Evolutionary conservation across 345 rosid species (phyloP), one percentile per base, ranked within the genome.

Genomic region (Syzygium oleosum): DNA sequence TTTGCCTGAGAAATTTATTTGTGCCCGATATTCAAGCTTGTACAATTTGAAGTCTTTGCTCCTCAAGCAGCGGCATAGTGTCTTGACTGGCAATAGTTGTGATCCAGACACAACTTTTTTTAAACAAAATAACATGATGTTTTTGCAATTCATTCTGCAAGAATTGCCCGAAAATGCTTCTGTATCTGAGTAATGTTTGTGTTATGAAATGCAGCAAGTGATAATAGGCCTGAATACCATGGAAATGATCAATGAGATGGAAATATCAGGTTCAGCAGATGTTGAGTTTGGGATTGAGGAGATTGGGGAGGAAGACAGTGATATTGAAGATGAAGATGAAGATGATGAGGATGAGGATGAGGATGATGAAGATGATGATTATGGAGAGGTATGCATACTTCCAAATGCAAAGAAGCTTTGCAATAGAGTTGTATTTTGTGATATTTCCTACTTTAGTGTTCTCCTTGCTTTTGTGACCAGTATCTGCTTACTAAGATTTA

Each of bases 211-310:
- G 94, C 97, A 97, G 99, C 98, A 98, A 96, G 95, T 93, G 51
- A 91, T 98, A 85, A 88, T 96, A 89, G 99, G 99, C 73, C 93
- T 95, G 90, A 98, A 98, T 92, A 92, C 95, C 29, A 90, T 85
- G 88, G 99, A 94, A 90, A 91, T 98, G 96, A 88, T 96, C 85
- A 90, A 91, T 90, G 99, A 93, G 88, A 91, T 97, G 92, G 98
- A 96, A 88, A 27, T 91, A 89, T 87, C 92, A 84, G 96, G 96
- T 90, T 90, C 94, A 51, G 89, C 97, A 61, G 98, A 95, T 84
- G 90, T 94, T 90, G 97, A 94, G 87, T 95, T 91, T 91, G 98
- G 94, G 65, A 89, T 94, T 15, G 94, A 94, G 58, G 96, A 94
- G 84, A 89, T 93, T 78, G 98, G 94, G 56, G 97, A 91, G 51